Evolutionary conservation across 768 basidiomycete genomes (phyloP).

Genomic region (Bullera alba): DNA sequence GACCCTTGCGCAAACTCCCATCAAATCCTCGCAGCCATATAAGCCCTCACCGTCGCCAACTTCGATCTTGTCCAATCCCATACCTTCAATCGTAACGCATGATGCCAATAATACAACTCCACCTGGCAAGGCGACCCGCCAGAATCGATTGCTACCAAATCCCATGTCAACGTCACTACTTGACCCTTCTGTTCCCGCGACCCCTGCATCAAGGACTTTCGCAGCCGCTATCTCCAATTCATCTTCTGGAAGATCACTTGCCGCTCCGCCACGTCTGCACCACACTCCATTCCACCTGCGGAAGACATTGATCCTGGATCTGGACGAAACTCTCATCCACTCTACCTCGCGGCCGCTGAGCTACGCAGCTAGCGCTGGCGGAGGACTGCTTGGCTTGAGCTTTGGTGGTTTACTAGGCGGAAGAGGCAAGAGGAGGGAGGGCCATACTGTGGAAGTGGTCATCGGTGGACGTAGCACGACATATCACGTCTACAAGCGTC

Average conservation of each 20-base stretch:
- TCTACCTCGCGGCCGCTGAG: conserved; percentile 69
- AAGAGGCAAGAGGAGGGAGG: conserved; percentile 50
- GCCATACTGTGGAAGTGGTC: conserved; percentile 88
- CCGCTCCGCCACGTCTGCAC: conserved; percentile 42
- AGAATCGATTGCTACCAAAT: conserved; percentile 23
- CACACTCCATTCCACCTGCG: conserved; percentile 70
- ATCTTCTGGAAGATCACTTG: neutral
- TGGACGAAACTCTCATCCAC: conserved; percentile 97
- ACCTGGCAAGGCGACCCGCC: neutral
- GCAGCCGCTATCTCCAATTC: too few relatives aligned
- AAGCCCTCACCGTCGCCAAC: conserved; percentile 13
- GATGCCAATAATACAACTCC: too few relatives aligned
- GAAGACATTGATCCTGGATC: conserved; percentile 92
- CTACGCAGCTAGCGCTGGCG: conserved; percentile 49
- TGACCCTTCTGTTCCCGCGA: conserved; percentile 27
- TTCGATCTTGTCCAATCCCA: conserved; percentile 32
- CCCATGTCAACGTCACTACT: conserved; percentile 33
- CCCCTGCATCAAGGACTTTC: conserved; percentile 2
- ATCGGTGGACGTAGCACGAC: conserved; percentile 78
- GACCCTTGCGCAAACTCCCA: too few relatives aligned
- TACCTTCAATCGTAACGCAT: neutral
- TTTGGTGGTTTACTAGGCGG: conserved; percentile 35
- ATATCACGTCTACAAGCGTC: conserved; percentile 97
- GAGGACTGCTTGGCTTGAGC: conserved; percentile 43
- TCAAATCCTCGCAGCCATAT: conserved; percentile 2